Conservation (phyloP, 2,329 filamentous ascomycete species). For the Venturia nashicola region DNA sequence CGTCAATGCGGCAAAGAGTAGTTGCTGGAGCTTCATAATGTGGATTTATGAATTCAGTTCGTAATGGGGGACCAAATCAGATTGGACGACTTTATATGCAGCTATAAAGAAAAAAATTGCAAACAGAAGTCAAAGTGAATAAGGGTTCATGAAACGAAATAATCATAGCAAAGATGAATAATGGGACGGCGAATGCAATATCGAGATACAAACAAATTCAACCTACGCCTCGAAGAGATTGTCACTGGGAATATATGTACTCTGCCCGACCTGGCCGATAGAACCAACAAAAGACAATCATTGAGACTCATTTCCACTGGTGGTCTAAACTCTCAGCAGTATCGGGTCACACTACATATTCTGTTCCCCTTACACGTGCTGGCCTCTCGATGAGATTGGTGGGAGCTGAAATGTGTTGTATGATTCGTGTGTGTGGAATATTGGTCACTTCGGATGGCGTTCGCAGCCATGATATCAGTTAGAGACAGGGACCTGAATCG, state of each 20-base stretch:
- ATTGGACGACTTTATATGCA: not conserved
- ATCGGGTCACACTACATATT: not conserved
- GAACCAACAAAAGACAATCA: not conserved
- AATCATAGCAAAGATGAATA: not conserved
- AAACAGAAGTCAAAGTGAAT: not conserved
- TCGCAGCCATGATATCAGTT: not conserved
- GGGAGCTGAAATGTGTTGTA: not conserved
- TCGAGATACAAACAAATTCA: not conserved
- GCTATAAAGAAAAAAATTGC: not conserved
- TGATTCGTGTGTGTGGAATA: not conserved
- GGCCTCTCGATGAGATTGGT: not conserved
- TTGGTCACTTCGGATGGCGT: not conserved
- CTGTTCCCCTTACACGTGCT: not conserved
- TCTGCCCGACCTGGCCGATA: not conserved
- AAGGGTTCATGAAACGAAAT: not conserved
- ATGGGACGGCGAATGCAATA: no score
- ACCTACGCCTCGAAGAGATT: not conserved
- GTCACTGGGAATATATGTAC: not conserved
- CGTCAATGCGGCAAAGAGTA: not conserved
- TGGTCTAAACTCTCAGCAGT: not conserved
- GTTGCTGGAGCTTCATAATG: not conserved
- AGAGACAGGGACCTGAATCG: not conserved
- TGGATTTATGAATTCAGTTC: not conserved
- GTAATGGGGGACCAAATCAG: not conserved
- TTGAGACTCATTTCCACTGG: not conserved